phyloP scores from a whole-genome alignment of 2,329 filamentous ascomycete species.

The Elsinoe necatrix region DNA sequence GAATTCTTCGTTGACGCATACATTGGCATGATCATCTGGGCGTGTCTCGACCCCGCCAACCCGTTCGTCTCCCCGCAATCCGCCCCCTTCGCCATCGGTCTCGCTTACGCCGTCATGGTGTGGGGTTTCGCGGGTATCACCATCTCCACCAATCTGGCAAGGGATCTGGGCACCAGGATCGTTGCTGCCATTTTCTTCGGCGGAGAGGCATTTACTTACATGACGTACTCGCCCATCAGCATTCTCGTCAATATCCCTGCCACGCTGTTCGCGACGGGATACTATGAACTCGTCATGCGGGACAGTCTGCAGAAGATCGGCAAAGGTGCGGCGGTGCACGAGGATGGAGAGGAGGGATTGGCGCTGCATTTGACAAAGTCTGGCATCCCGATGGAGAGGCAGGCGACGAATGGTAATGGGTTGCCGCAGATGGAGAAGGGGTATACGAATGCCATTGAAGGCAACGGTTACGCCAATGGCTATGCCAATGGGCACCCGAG shows the following conservation, averaged over 20 bases:
- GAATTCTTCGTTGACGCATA: conserved; percentile 53
- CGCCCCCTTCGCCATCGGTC: conserved; percentile 48
- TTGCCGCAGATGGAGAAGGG: conserved; percentile 18
- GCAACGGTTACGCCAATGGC: conserved; percentile 6
- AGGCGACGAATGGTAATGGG: conserved; percentile 14
- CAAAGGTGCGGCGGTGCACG: conserved; percentile 43
- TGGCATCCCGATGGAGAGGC: conserved; percentile 20
- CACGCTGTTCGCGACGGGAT: conserved; percentile 46
- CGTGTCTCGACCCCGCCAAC: conserved; percentile 50
- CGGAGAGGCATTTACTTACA: conserved; percentile 40
- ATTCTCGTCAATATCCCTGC: conserved; percentile 51
- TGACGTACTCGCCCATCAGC: conserved; percentile 45
- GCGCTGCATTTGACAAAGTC: conserved; percentile 33
- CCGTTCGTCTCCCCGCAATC: conserved; percentile 44
- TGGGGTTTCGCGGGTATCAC: conserved; percentile 51
- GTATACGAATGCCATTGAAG: conserved; percentile 12
- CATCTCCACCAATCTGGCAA: conserved; percentile 49
- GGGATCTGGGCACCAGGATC: conserved; percentile 51
- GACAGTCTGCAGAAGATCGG: conserved; percentile 47
- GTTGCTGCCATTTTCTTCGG: conserved; percentile 52
- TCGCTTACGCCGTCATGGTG: conserved; percentile 44
- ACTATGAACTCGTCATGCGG: conserved; percentile 48
- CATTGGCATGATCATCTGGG: conserved; percentile 51
- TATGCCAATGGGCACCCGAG: background rate
- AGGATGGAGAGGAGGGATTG: conserved; percentile 45